Percentiles rank a stretch among this genome's conserved stretches.
Evolutionary conservation across 768 basidiomycete genomes (phyloP).

Genomic region (Leccinellum rugosiceps): DNA sequence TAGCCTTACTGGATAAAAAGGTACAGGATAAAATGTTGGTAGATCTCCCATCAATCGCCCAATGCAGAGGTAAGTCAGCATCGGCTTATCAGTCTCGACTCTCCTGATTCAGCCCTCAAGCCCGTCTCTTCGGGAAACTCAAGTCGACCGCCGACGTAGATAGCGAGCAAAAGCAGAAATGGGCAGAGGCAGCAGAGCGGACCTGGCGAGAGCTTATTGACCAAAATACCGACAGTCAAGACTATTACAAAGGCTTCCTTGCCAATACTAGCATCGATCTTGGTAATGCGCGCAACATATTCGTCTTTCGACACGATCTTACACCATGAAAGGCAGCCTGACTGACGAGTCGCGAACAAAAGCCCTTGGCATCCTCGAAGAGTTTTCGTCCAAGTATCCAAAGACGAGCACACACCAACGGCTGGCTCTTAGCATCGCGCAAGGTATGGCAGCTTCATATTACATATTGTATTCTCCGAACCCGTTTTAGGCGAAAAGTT

Average conservation of each 20-base stretch:
- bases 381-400: conserved; percentile 62
- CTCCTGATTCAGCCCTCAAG: conserved; percentile 37
- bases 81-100: background rate
- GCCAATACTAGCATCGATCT: conserved; percentile 60
- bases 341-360: conserved; percentile 49
- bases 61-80: conserved; percentile 53
- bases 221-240: conserved; percentile 78
- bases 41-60: conserved; percentile 66
- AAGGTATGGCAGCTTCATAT: conserved; percentile 35
- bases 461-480: background rate
- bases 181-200: conserved; percentile 67
- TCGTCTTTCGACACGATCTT: conserved; percentile 6
- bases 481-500: conserved; percentile 59
- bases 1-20: conserved; percentile 59
- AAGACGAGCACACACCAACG: conserved; percentile 69
- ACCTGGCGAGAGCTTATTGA: conserved; percentile 81
- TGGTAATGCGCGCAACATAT: conserved; percentile 40
- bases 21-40: conserved; percentile 65
- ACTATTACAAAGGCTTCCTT: conserved; percentile 77
- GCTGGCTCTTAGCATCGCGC: conserved; percentile 64
- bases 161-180: conserved; percentile 25
- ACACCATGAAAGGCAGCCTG: conserved; percentile 33
- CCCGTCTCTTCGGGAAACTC: conserved; percentile 72
- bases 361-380: conserved; percentile 55
- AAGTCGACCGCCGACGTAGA: conserved; percentile 10